Conservation (phyloP, 1,139 yeast species). For the Pichia sp. region DNA sequence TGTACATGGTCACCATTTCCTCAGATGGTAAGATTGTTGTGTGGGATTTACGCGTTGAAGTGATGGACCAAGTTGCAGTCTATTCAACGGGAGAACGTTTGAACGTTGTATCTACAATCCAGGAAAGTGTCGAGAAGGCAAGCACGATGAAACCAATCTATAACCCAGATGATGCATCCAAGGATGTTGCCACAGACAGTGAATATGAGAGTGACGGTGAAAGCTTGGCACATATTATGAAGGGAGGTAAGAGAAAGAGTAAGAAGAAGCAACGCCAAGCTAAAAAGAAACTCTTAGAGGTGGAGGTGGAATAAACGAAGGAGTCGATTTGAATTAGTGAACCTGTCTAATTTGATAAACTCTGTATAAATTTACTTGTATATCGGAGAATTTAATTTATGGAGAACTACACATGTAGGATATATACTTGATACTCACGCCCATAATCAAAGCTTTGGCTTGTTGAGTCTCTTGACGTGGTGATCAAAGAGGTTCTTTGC, state of each 20-base stretch:
- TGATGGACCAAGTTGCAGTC: constrained; percentile 77
- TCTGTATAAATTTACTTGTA: too few species aligned
- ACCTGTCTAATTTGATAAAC: too few species aligned
- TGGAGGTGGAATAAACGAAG: constrained; percentile 56
- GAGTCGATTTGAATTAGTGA: too few species aligned
- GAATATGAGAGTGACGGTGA: constrained; percentile 63
- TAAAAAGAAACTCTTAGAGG: constrained; percentile 40
- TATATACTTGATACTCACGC: too few species aligned
- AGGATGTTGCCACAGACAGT: constrained; percentile 40
- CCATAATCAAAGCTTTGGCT: constrained; percentile 13
- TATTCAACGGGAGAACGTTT: constrained; percentile 91
- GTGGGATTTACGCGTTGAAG: constrained; percentile 70
- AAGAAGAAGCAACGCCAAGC: constrained; percentile 39
- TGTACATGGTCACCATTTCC: constrained; percentile 69
- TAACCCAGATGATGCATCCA: constrained; percentile 27
- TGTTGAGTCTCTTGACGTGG: constrained; percentile 62
- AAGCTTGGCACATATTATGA: constrained; percentile 36
- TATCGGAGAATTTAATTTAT: too few species aligned
- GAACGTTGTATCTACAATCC: constrained; percentile 74
- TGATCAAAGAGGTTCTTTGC: constrained; percentile 79
- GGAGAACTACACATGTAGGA: too few species aligned
- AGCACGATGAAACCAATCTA: constrained; percentile 61
- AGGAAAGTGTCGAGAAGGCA: constrained; percentile 70
- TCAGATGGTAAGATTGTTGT: constrained; percentile 91
- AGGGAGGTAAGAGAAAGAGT: constrained; percentile 34